Percentiles rank a stretch among this genome's conserved stretches.
Evolutionary conservation across 495 filamentous ascomycete genomes (phyloP).

Genomic region (Cladorrhinum samala): DNA sequence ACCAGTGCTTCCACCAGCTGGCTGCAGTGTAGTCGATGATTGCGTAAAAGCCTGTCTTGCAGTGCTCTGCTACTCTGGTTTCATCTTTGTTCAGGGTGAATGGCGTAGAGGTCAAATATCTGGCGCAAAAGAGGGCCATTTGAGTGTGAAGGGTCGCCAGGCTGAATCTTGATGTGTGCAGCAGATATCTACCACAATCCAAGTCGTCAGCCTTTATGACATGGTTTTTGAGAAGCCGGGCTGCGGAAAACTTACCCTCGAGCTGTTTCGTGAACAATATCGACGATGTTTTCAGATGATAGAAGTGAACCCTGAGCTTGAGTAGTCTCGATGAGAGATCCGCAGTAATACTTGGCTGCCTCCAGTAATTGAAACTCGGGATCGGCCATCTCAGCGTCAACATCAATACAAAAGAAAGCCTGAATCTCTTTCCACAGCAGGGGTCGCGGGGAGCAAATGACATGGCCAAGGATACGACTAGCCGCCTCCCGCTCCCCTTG

Average conservation of each 20-base stretch:
- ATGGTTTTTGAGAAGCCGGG: not conserved
- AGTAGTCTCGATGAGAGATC: conserved; percentile 2
- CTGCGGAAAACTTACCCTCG: not conserved
- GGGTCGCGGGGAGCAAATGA: conserved; percentile 1
- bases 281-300: not conserved
- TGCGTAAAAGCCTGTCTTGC: not conserved
- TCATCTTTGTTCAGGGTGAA: not conserved
- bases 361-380: not conserved
- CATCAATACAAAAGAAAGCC: not conserved
- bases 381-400: not conserved
- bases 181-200: not conserved
- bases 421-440: conserved; percentile 5
- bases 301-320: not conserved
- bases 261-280: not conserved
- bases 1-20: too few relatives aligned
- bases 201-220: not conserved
- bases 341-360: not conserved
- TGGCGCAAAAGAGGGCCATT: not conserved
- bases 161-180: not conserved
- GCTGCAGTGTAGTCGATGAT: conserved; percentile 1
- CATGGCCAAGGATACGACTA: not conserved
- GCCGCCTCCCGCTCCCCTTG: not conserved
- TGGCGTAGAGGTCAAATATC: not conserved
- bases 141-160: not conserved
- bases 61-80: not conserved